Percentiles rank a stretch among this genome's conserved stretches.
Evolutionary conservation across 257 asterid species (phyloP).

Genomic region (Primulina eburnea): DNA sequence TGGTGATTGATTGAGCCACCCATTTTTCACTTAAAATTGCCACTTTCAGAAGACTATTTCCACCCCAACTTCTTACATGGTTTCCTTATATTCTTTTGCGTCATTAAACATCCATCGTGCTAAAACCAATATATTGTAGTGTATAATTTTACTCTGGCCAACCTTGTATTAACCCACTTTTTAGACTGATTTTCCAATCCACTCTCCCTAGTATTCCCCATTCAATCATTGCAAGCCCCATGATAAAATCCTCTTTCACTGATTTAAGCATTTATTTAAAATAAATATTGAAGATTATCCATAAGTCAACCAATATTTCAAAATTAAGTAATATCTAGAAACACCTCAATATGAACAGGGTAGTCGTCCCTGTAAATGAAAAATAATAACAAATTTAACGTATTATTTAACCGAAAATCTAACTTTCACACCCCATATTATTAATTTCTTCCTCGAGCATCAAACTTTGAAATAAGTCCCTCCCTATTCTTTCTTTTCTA

Average conservation of each 20-base stretch:
- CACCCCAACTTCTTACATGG: slow-evolving; percentile 26
- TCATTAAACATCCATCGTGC: slow-evolving; percentile 29
- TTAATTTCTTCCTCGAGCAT: no score
- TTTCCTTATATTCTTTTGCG: slow-evolving; percentile 34
- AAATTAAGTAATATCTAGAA: background rate
- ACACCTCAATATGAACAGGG: no score
- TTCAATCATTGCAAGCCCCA: slow-evolving; percentile 42
- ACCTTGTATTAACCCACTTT: slow-evolving; percentile 32
- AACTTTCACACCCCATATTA: no score
- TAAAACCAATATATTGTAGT: slow-evolving; percentile 29
- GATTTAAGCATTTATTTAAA: slow-evolving; percentile 29
- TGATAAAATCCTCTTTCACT: slow-evolving; percentile 25
- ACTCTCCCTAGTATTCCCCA: slow-evolving; percentile 25
- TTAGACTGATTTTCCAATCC: slow-evolving; percentile 33
- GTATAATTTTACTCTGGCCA: slow-evolving; percentile 29
- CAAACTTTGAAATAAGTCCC: no score
- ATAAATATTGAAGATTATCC: slow-evolving; percentile 30
- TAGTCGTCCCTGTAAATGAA: no score
- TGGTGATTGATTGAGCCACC: slow-evolving; percentile 43
- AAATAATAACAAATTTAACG: no score
- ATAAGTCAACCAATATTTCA: slow-evolving; percentile 23
- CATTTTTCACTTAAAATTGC: slow-evolving; percentile 34
- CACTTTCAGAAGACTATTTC: slow-evolving; percentile 38
- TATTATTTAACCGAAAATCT: no score
- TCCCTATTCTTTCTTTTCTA: no score